Percentiles rank a stretch among this genome's conserved stretches.
These are phyloP conservation scores for Mallotus repandus DNA, from an alignment of 441 rosid genomes.

Conservation along the genomic window DNA sequence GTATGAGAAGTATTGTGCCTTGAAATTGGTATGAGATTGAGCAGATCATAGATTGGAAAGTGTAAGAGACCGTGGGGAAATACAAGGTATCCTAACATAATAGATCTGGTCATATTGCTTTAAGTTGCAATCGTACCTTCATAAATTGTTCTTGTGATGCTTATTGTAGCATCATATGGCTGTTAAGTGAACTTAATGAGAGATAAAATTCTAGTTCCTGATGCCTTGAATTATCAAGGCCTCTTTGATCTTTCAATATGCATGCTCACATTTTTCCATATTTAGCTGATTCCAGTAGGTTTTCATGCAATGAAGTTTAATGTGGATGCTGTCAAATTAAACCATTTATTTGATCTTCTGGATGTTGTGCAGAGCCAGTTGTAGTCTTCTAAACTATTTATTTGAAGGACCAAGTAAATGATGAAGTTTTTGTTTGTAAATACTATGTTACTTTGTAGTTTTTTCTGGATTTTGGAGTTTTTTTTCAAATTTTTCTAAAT, in stretches of 20 bases:
- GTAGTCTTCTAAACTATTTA: neutral
- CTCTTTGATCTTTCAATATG: neutral
- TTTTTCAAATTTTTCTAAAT: too few species aligned
- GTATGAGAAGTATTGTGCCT: neutral
- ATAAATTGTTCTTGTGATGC: neutral
- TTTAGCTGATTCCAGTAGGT: neutral
- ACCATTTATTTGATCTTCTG: neutral
- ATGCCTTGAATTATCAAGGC: neutral
- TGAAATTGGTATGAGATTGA: neutral
- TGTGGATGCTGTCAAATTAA: neutral
- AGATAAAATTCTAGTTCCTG: neutral
- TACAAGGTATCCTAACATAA: neutral
- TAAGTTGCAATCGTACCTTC: neutral
- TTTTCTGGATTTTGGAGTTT: neutral
- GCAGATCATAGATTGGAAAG: neutral
- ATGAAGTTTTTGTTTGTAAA: neutral
- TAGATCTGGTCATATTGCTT: neutral
- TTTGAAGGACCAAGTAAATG: neutral
- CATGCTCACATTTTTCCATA: neutral
- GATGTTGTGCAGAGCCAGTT: neutral
- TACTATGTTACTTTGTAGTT: neutral
- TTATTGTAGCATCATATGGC: neutral
- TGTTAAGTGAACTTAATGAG: neutral
- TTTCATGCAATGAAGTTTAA: too few species aligned
- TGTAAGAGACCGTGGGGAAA: neutral